Evolutionary conservation across 2,329 filamentous ascomycete species (phyloP).

Genomic region (Teratosphaeria gauchensis): DNA sequence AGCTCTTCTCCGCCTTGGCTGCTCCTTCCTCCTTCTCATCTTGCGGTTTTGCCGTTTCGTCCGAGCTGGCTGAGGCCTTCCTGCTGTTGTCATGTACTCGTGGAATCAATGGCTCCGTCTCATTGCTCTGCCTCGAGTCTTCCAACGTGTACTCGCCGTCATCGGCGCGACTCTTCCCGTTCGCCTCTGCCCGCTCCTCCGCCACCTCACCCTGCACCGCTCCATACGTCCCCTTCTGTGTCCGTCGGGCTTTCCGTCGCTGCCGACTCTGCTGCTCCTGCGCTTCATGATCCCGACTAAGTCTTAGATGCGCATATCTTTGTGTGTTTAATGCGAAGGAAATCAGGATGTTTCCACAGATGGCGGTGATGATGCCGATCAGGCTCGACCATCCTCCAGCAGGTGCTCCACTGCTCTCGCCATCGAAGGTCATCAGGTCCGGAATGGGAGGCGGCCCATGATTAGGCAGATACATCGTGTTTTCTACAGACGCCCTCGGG

Average conservation of each 20-base stretch:
- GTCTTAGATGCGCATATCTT: conserved; percentile 81
- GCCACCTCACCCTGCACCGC: conserved; percentile 29
- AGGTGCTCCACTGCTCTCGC: background rate
- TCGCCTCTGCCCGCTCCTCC: conserved; percentile 21
- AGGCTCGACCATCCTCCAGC: conserved; percentile 66
- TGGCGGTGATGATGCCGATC: conserved; percentile 89
- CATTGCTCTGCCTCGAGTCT: conserved; percentile 30
- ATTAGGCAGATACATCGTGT: background rate
- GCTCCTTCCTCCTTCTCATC: conserved; percentile 25
- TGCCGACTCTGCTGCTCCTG: conserved; percentile 32
- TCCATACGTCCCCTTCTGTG: conserved; percentile 33
- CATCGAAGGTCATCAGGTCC: background rate
- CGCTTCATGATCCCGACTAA: conserved; percentile 60
- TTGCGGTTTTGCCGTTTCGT: conserved; percentile 29
- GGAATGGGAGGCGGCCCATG: background rate
- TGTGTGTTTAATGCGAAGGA: conserved; percentile 94
- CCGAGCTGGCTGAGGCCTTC: conserved; percentile 25
- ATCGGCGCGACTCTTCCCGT: conserved; percentile 7
- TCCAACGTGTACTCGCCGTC: conserved; percentile 14
- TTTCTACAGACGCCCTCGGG: background rate
- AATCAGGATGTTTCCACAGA: conserved; percentile 86
- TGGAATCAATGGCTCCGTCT: conserved; percentile 44
- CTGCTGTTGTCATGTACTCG: conserved; percentile 37
- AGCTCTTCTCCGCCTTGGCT: conserved; percentile 52
- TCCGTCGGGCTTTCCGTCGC: conserved; percentile 26